Base-by-base conservation (phyloP, 2,329 filamentous ascomycete genomes). In the Colletotrichum horii region DNA sequence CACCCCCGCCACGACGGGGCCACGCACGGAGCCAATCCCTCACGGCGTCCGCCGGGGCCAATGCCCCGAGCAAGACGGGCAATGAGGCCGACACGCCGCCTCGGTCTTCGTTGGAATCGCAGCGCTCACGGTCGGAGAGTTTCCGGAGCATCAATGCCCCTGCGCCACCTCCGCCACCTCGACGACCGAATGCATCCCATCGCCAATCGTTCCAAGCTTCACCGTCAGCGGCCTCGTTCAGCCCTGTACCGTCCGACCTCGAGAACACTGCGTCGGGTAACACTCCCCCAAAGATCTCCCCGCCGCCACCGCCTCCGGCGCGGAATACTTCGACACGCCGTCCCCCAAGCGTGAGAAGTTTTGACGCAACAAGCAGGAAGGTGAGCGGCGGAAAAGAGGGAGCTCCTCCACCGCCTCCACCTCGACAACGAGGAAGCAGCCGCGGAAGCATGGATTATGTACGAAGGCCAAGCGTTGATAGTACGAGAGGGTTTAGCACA, bases 91-190 rank as follows among this genome's bases (percentile, higher is more conserved):
- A 89, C 14, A 82, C 84, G 8, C 82, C 85, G 19, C 83, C 85
- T 7, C 86, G 89, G 4, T 88, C 88, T 12, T 91, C 90, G 0
- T 70, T 87, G 11, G 89, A 90, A n/a, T 91, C 89, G 9, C 84
- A 82, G 7, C 82, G 85, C 6, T 88, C 88, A 2, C 85, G 87
- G 9, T 83, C 88, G 6, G 87, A 87, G 24, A 88, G 87, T 76
- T 78, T 87, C 38, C 87, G 87, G 66, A 84, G 83, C 72, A 80
- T 82, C 22, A 83, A 83, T 70, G 86, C 85, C 0, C 90, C 89
- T 0, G 87, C 88, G 11, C 90, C 91, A 19, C 90, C 43, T 6
- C 43, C 91, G 22, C 90, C 91, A 2, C 89, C 91, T 11, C 86
- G 90, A 60, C 86, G 91, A 34, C 87, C 87, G 8, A 84, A 84